Evolutionary conservation across 345 rosid genomes (phyloP), one percentile per base, ranked within the genome.

Genomic region (Psidium friedrichsthalianum): DNA sequence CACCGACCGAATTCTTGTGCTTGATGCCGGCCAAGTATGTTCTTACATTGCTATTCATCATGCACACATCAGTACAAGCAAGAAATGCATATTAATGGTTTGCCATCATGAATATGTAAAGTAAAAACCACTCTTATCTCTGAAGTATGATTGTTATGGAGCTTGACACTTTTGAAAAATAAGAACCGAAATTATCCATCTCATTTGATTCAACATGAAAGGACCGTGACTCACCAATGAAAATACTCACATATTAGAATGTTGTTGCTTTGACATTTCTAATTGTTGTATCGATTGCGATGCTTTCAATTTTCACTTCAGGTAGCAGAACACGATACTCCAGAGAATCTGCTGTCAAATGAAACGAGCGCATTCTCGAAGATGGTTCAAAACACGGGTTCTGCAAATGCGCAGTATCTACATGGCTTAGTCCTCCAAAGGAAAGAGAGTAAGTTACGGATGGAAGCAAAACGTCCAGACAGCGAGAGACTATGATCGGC

Each of bases 341-440:
- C 99, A 40, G 93, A 92, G 88, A 90, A 87, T 83, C 87, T 95
- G 91, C 91, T 96, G 84, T 88, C 90, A 80, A 92, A 90, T 55
- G 95, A 93, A 83, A 89, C 85, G 56, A 92, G 96, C 58, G 91
- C 93, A 58, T 94, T 96, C 91, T 92, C 93, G 27, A 91, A 85
- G 89, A 95, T 95, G 98, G 98, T 95, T 85, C 94, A 91, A 64
- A 95, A 96, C 86, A 93, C 96, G 2, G 99, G 98, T 56, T 88
- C 93, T 84, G 96, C 93, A 51, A 96, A 94, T 91, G 93, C 94
- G 59, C 91, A 93, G 84, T 96, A 95, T 90, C 88, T 95, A 64
- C 94, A 86, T 18, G 86, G 92, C 87, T 86, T 96, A 88, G 97
- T 90, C 59, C 90, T 91, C 44, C 91, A 88, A 85, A 82, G 85